A percentile compares a stretch with the other conserved stretches of the same genome.
Conservation (phyloP, 2,329 filamentous ascomycete genomes). For the Fusarium luffae region DNA sequence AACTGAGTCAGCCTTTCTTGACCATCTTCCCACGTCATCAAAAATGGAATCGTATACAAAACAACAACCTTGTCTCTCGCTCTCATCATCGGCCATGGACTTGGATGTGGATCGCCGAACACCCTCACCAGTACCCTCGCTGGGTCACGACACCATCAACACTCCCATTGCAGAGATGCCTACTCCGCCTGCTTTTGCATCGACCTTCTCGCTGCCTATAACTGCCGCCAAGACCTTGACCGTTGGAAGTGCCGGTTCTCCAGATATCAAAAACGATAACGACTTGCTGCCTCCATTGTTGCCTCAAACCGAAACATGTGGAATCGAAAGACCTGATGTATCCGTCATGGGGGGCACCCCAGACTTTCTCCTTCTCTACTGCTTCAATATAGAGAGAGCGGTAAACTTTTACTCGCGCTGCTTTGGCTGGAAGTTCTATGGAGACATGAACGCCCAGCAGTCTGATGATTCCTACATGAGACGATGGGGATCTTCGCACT, state of each 20-base stretch:
- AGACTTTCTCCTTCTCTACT: slow-evolving; percentile 42
- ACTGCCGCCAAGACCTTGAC: slow-evolving; percentile 20
- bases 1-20: not conserved
- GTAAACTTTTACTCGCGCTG: slow-evolving; percentile 40
- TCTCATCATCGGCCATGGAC: slow-evolving; percentile 36
- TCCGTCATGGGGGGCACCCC: slow-evolving; percentile 26
- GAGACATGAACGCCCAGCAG: slow-evolving; percentile 37
- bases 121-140: slow-evolving; percentile 34
- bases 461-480: slow-evolving; percentile 26
- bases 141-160: slow-evolving; percentile 30
- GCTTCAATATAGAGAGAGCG: slow-evolving; percentile 40
- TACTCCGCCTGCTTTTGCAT: slow-evolving; percentile 33
- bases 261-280: slow-evolving; percentile 10
- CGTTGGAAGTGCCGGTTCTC: slow-evolving; percentile 1
- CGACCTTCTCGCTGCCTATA: slow-evolving; percentile 23
- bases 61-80: slow-evolving; percentile 17
- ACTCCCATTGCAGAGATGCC: slow-evolving; percentile 34
- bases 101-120: slow-evolving; percentile 31
- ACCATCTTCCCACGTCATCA: not conserved
- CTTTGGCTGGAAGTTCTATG: slow-evolving; percentile 42
- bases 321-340: slow-evolving; percentile 12
- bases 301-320: slow-evolving; percentile 22
- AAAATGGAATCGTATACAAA: slow-evolving; percentile 33
- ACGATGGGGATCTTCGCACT: slow-evolving; percentile 40
- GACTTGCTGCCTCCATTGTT: slow-evolving; percentile 20